These are phyloP conservation scores for Arthrinium phaeospermum DNA, from an alignment of 2,329 filamentous ascomycete species.

Conservation along the genomic window DNA sequence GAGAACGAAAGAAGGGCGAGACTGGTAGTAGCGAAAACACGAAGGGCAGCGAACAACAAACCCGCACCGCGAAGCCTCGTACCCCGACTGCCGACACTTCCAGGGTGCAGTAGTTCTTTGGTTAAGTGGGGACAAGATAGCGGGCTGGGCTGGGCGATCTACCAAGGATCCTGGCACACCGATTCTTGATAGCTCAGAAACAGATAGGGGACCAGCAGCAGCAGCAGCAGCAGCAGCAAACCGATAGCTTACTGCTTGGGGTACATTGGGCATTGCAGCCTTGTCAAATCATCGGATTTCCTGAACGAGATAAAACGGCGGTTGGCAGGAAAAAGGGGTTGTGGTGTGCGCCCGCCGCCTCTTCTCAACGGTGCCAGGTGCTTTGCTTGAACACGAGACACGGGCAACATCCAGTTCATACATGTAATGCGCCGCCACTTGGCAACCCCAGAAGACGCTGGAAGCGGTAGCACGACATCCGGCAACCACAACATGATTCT, in stretches of 20 bases:
- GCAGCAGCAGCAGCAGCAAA: neutral
- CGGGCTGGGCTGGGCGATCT: neutral
- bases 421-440: neutral
- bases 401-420: neutral
- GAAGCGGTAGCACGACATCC: neutral
- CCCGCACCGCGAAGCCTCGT: neutral
- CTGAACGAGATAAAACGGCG: neutral
- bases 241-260: neutral
- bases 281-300: neutral
- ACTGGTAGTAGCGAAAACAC: neutral
- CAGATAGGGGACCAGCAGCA: neutral
- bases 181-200: conserved; percentile 9
- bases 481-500: neutral
- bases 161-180: conserved; percentile 19
- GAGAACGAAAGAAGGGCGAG: conserved; percentile 1
- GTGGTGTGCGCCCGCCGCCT: neutral
- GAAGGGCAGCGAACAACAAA: neutral
- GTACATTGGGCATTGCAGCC: neutral
- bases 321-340: neutral
- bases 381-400: conserved; percentile 4
- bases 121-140: neutral
- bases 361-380: neutral
- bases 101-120: neutral
- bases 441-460: neutral
- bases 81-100: neutral